A percentile compares a stretch with the other conserved stretches of the same genome.
Evolutionary conservation across 2,329 filamentous ascomycete genomes (phyloP).

Genomic region (Cladosporium sp.): DNA sequence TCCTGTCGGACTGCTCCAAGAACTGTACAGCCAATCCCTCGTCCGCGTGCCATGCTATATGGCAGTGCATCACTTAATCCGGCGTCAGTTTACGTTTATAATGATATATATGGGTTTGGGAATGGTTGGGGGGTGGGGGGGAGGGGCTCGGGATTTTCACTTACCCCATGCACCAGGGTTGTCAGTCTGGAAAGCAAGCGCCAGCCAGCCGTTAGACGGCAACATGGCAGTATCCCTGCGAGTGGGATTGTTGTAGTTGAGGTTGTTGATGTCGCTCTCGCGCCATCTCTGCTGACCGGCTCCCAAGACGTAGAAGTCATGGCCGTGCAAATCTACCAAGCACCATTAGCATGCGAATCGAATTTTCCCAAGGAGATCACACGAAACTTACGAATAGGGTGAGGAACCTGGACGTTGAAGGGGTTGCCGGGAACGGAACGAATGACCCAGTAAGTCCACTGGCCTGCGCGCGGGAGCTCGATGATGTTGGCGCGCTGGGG

Average conservation of each 20-base stretch:
- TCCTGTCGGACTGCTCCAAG: slow-evolving; percentile 24
- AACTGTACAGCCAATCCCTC: slow-evolving; percentile 33
- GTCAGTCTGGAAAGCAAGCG: slow-evolving; percentile 38
- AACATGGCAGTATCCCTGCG: slow-evolving; percentile 39
- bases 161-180: slow-evolving; percentile 39
- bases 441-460: slow-evolving; percentile 35
- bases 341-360: not conserved
- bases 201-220: slow-evolving; percentile 34
- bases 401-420: slow-evolving; percentile 27
- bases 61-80: slow-evolving; percentile 34
- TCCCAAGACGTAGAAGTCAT: slow-evolving; percentile 31
- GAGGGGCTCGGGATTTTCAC: slow-evolving; percentile 2
- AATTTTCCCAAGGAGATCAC: not conserved
- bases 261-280: slow-evolving; percentile 16
- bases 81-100: not conserved
- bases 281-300: slow-evolving; percentile 23
- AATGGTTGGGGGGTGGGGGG: not conserved
- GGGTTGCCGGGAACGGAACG: slow-evolving; percentile 25
- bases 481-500: slow-evolving; percentile 37
- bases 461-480: slow-evolving; percentile 21
- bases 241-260: slow-evolving; percentile 35
- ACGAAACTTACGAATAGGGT: slow-evolving; percentile 26
- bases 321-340: slow-evolving; percentile 23
- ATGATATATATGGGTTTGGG: not conserved
- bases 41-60: slow-evolving; percentile 36